Evolutionary conservation across 306 rosid genomes (phyloP), one percentile per base, ranked within the genome.

Genomic region (Elaeagnus macrophylla): DNA sequence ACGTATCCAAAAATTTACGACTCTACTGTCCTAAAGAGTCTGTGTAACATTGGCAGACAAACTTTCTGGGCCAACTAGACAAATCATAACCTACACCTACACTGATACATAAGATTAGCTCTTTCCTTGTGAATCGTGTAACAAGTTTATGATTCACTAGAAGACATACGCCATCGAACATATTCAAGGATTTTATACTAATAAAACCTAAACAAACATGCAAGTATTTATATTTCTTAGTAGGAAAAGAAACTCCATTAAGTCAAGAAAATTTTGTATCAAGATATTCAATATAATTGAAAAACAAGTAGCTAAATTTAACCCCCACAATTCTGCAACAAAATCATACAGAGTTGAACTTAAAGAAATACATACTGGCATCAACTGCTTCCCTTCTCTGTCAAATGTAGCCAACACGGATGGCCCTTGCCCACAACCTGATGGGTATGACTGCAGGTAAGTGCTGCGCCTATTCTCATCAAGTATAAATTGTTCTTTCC

Each of bases 401-500:
- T 68, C 85, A 71, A 83, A 79, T 50, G 86, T 83, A 47, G 69
- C 54, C 62, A 79, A 59, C 37, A 79, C 79, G 14, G 90, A 71
- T 17, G 79, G 64, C 59, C 71, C 90, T 37, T 52, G 66, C 44
- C 71, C 67, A 56, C 63, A 44, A 67, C 62, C 48, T 39, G 77
- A 72, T 7, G 72, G 47, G 17, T 59, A 76, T 12, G 54, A 62
- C 42, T 65, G 79, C 39, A 50, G 53, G 63, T 83, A 79, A 18
- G 90, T 68, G 49, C 57, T 67, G 11, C 83, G 83, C 77, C 81
- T 76, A 64, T 64, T 79, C 73, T 83, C 90, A 35, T 79, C 86
- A 11, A 64, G 62, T 14, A 73, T 56, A 65, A 73, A 40, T 9
- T 72, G 86, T 37, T 71, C 79, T 64, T 56, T 79, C 53, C 80